Evolutionary conservation across 345 rosid species (phyloP), one percentile per base, ranked within the genome.

Genomic region (Eutrema japonicum): DNA sequence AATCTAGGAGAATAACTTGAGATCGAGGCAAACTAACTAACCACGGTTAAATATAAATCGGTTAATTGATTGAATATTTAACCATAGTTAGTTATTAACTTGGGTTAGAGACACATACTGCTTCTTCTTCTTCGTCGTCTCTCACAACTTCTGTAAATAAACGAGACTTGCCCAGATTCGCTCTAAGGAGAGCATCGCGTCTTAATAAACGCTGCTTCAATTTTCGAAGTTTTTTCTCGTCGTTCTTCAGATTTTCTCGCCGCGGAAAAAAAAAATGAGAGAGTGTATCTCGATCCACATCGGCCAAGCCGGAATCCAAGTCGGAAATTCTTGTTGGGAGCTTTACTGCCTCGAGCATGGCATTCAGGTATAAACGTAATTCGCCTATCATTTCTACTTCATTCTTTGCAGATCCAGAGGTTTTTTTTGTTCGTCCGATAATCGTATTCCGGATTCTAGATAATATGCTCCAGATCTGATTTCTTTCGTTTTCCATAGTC

Each of bases 241-340:
- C 48, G 1, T 45, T 4, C 18, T 6, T 41, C 45, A 3, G 45
- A 41, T 41, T 41, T 14, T 14, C 50, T 46, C 50, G 50, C 50
- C 22, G 50, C 18, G 0, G 0, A 18, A 3, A 1, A 46, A 46
- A 8, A 46, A 46, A 7, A 46, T 46, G 50, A 46, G 50, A 6
- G 50, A 46, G 50, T 46, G 50, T 46, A 46, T 46, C 50, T 46
- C 50, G 8, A 46, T 46, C 50, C 50, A 43, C 48, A 43, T 43
- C 13, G 48, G 48, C 13, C 48, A 43, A 43, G 48, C 48, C 16
- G 48, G 48, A 12, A 43, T 43, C 48, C 48, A 43, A 43, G 48
- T 43, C 48, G 48, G 48, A 43, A 43, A 43, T 6, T 6, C 48
- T 43, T 43, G 48, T 5, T 43, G 48, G 48, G 48, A 43, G 48